Evolutionary conservation across 306 rosid genomes (phyloP), one percentile per base, ranked within the genome.

Genomic region (Quercus bicolor): DNA sequence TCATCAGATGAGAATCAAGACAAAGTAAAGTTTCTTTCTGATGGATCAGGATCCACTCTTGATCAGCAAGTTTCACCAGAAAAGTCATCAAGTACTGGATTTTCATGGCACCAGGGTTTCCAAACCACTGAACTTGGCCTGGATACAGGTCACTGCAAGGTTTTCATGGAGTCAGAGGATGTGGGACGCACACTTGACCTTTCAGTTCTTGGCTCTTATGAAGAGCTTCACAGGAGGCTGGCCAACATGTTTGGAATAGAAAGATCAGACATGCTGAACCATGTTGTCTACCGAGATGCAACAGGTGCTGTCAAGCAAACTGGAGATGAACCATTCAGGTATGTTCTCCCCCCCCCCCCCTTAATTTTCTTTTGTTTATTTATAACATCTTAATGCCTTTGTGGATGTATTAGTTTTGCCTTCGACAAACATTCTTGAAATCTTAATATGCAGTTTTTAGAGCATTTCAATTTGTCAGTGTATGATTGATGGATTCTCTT

Each of bases 241-340:
- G 89, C 92, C 64, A 89, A 83, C 85, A 91, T 95, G 96, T 95
- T 93, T 68, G 99, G 92, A 77, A 82, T 95, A 24, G 98, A 91
- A 85, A 86, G 86, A 70, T 87, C 92, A 54, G 86, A 86, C 60
- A 83, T 90, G 88, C 86, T 82, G 70, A 86, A 87, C 77, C 97
- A 76, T 73, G 97, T 95, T n/a, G 88, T 91, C 82, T 95, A 91
- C 84, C 92, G 84, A 48, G 98, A 93, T 74, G 82, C 91, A 34
- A 74, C 83, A 0, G 99, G 99, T 74, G 83, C 90, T 70, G 82
- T 91, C 16, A 95, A 89, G 81, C 91, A 82, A 83, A 90, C 89
- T 14, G 99, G 99, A 66, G 93, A 91, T 37, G 95, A 95, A 83
- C 97, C 98, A 43, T 95, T 92, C 86, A 86, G 98, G 99, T 94